Conservation (phyloP, 371 early-diverging fungal species). For the Parasitella parasitica region DNA sequence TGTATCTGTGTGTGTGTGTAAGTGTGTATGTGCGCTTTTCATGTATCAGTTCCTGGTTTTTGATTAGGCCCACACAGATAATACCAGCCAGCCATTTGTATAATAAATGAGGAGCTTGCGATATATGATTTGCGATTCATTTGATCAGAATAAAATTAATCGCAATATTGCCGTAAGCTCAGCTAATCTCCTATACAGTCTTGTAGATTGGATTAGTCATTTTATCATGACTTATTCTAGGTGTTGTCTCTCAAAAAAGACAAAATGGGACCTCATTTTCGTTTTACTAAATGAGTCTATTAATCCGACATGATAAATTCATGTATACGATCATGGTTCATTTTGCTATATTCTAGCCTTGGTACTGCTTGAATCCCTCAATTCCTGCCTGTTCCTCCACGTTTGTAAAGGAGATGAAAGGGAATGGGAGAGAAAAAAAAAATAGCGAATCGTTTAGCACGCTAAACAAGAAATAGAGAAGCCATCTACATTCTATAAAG, state of each 20-base stretch:
- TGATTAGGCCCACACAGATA: background rate
- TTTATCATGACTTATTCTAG: background rate
- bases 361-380: background rate
- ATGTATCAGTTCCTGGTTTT: background rate
- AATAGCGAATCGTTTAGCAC: background rate
- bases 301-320: background rate
- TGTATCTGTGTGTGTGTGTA: no score
- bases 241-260: background rate
- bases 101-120: background rate
- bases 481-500: background rate
- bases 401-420: background rate
- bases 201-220: background rate
- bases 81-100: background rate
- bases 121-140: background rate
- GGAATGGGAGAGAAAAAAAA: background rate
- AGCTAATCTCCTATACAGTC: background rate
- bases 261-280: background rate
- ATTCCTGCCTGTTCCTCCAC: constrained; percentile 5
- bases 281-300: background rate
- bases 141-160: background rate
- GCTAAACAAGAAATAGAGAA: background rate
- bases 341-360: background rate
- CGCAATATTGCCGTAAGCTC: background rate
- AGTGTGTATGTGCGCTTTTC: background rate
- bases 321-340: constrained; percentile 1